Evolutionary conservation across 2,329 filamentous ascomycete species (phyloP).

Genomic region (Phyllosticta citriasiana): DNA sequence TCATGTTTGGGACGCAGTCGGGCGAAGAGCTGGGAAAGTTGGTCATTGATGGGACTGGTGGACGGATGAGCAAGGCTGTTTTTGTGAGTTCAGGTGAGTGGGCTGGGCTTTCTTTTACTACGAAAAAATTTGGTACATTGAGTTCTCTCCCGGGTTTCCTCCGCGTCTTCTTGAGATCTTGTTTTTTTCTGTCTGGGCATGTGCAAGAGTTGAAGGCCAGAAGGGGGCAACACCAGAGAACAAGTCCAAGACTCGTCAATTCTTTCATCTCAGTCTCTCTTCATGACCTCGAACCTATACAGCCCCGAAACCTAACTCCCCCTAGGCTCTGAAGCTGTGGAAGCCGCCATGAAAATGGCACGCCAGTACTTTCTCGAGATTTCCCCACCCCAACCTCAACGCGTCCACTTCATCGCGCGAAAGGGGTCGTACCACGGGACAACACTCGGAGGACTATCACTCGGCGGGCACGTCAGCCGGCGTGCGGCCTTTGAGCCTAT

Average conservation of each 20-base stretch:
- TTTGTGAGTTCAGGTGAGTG: constrained; percentile 47
- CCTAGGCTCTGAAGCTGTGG: constrained; percentile 56
- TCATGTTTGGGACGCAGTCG: constrained; percentile 46
- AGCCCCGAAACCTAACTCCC: background rate
- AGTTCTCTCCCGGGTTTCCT: background rate
- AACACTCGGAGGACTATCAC: constrained; percentile 56
- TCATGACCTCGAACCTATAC: background rate
- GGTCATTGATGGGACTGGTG: constrained; percentile 42
- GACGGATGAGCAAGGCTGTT: constrained; percentile 45
- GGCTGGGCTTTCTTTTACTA: background rate
- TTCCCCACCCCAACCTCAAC: constrained; percentile 39
- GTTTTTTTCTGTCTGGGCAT: too few species aligned
- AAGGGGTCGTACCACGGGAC: constrained; percentile 60
- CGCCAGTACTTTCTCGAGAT: constrained; percentile 57
- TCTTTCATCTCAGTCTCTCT: background rate
- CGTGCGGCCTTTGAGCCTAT: constrained; percentile 53
- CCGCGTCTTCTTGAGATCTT: too few species aligned
- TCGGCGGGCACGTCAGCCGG: constrained; percentile 53
- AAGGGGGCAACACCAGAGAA: too few species aligned
- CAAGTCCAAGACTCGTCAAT: too few species aligned
- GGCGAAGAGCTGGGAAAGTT: constrained; percentile 44
- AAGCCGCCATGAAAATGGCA: constrained; percentile 58
- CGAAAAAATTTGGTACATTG: too few species aligned
- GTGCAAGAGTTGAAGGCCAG: too few species aligned
- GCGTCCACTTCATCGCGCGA: constrained; percentile 54